These are phyloP conservation scores for Podospora comata DNA, from an alignment of 495 filamentous ascomycete genomes.

Conservation along the genomic window DNA sequence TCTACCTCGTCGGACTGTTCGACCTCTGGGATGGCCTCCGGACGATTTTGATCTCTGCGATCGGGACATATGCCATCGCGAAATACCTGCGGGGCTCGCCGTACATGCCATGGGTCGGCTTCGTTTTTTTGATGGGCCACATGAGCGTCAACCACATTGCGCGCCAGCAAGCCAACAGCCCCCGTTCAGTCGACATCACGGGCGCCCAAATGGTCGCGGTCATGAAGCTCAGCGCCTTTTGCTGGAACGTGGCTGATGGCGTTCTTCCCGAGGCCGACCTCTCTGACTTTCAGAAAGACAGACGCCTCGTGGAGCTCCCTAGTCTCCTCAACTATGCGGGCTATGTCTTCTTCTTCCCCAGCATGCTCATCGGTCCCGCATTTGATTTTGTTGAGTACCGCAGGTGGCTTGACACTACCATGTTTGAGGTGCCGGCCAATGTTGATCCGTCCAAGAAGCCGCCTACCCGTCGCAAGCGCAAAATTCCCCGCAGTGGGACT, in stretches of 20 bases:
- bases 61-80: slow-evolving; percentile 78
- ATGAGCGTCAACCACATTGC: slow-evolving; percentile 87
- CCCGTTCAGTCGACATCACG: slow-evolving; percentile 76
- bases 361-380: slow-evolving; percentile 79
- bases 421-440: slow-evolving; percentile 82
- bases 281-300: slow-evolving; percentile 80
- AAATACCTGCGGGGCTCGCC: slow-evolving; percentile 75
- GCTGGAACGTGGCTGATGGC: slow-evolving; percentile 96
- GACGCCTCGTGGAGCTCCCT: slow-evolving; percentile 70
- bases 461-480: slow-evolving; percentile 84
- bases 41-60: slow-evolving; percentile 74
- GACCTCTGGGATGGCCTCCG: slow-evolving; percentile 84
- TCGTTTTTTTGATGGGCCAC: slow-evolving; percentile 92
- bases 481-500: slow-evolving; percentile 85
- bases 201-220: slow-evolving; percentile 97
- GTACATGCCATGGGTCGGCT: slow-evolving; percentile 97
- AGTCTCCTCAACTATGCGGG: slow-evolving; percentile 73
- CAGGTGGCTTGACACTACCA: slow-evolving; percentile 86
- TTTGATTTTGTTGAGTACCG: slow-evolving; percentile 93
- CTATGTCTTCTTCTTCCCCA: slow-evolving; percentile 93
- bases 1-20: slow-evolving; percentile 93
- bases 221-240: slow-evolving; percentile 97
- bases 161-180: slow-evolving; percentile 66
- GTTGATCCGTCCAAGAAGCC: slow-evolving; percentile 77
- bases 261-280: slow-evolving; percentile 72